Evolutionary conservation across 257 asterid species (phyloP).

Genomic region (Ilex aquifolium): DNA sequence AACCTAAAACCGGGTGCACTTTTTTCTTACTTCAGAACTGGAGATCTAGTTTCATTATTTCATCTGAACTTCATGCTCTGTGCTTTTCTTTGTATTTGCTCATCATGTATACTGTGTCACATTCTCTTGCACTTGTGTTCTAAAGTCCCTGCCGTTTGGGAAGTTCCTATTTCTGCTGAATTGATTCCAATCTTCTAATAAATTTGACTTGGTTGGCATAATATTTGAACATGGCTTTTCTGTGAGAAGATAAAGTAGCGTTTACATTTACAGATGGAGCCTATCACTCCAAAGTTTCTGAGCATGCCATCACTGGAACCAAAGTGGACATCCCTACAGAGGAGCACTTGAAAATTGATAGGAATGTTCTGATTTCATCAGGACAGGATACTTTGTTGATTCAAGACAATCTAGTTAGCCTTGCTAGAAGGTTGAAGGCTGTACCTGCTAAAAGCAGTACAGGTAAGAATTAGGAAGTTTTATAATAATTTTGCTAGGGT

Average conservation of each 20-base stretch:
- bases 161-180: not conserved
- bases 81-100: too few species aligned
- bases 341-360: conserved; percentile 26
- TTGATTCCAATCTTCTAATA: not conserved
- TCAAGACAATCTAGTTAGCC: conserved; percentile 26
- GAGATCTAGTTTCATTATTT: too few species aligned
- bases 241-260: conserved; percentile 2
- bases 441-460: conserved; percentile 10
- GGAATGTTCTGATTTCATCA: conserved; percentile 13
- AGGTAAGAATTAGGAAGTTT: conserved; percentile 8
- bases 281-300: conserved; percentile 25
- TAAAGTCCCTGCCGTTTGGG: not conserved
- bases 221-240: not conserved
- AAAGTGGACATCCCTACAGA: conserved; percentile 31
- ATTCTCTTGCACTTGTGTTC: not conserved
- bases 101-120: too few species aligned
- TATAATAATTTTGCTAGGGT: too few species aligned
- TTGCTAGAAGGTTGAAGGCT: conserved; percentile 11
- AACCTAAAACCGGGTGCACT: not conserved
- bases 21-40: not conserved
- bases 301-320: conserved; percentile 29
- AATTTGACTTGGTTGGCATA: too few species aligned
- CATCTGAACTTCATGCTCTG: too few species aligned
- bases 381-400: conserved; percentile 20
- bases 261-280: conserved; percentile 34